phyloP scores from a whole-genome alignment of 352 stramenopile genomes.

The Albugo candida region DNA sequence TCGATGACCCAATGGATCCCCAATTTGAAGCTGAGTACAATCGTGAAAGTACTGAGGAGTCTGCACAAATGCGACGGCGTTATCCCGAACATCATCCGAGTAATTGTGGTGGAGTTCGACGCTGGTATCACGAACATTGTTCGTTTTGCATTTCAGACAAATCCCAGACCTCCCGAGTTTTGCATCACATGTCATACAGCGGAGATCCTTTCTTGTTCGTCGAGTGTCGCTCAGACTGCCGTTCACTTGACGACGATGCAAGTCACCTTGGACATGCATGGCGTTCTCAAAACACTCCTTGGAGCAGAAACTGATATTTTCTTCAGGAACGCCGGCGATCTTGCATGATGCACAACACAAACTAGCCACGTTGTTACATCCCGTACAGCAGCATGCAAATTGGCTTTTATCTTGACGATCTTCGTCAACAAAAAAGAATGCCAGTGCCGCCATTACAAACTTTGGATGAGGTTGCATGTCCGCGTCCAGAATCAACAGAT shows the following conservation, averaged over 20 bases:
- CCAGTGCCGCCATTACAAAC: conserved; percentile 57
- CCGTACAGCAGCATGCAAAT: conserved; percentile 48
- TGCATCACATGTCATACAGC: conserved; percentile 45
- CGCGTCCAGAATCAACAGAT: conserved; percentile 60
- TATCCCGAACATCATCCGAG: conserved; percentile 64
- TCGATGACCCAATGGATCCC: conserved; percentile 59
- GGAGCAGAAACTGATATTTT: conserved; percentile 73
- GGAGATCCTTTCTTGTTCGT: conserved; percentile 48
- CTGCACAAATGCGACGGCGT: conserved; percentile 61
- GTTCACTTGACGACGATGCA: conserved; percentile 71
- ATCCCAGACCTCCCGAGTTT: conserved; percentile 55
- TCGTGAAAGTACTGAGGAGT: conserved; percentile 75
- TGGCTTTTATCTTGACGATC: conserved; percentile 62
- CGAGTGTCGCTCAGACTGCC: conserved; percentile 54
- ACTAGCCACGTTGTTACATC: conserved; percentile 63
- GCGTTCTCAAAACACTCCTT: conserved; percentile 76
- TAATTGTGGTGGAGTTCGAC: conserved; percentile 49
- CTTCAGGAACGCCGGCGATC: conserved; percentile 61
- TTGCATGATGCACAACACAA: conserved; percentile 76
- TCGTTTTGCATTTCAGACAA: conserved; percentile 60
- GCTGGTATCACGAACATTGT: conserved; percentile 21
- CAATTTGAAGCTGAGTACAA: conserved; percentile 65
- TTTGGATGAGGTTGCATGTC: conserved; percentile 78
- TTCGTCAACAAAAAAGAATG: conserved; percentile 78
- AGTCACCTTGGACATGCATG: conserved; percentile 49